phyloP scores from a whole-genome alignment of 2,329 filamentous ascomycete genomes.

The Trichoderma gracile region DNA sequence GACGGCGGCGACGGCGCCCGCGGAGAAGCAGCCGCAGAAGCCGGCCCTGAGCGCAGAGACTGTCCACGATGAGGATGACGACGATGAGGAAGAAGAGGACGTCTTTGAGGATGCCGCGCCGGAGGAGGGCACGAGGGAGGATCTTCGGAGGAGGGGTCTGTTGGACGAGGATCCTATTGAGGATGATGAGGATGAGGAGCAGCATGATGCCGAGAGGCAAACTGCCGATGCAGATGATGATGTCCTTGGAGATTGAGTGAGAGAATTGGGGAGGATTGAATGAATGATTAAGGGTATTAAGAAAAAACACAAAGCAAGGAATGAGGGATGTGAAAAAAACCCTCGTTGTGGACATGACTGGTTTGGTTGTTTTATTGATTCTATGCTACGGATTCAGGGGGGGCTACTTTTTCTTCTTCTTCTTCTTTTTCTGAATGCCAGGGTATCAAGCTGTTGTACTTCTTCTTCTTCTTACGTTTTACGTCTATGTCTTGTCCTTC shows the following conservation, averaged over 20 bases:
- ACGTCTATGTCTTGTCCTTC: not conserved
- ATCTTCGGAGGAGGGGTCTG: slow-evolving; percentile 56
- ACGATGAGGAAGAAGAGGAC: slow-evolving; percentile 45
- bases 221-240: slow-evolving; percentile 47
- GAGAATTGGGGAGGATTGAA: too few species aligned
- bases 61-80: slow-evolving; percentile 44
- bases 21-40: slow-evolving; percentile 37
- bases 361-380: not conserved
- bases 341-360: slow-evolving; percentile 5
- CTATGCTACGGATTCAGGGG: not conserved
- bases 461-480: slow-evolving; percentile 1
- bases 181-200: slow-evolving; percentile 37
- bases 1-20: slow-evolving; percentile 21
- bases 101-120: slow-evolving; percentile 52
- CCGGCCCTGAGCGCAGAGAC: slow-evolving; percentile 47
- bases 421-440: not conserved
- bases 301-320: slow-evolving; percentile 23
- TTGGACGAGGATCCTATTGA: slow-evolving; percentile 47
- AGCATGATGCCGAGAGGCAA: slow-evolving; percentile 33
- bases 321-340: not conserved
- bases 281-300: slow-evolving; percentile 28
- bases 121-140: slow-evolving; percentile 61
- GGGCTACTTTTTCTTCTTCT: not conserved
- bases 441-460: slow-evolving; percentile 11
- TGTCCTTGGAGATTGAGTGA: slow-evolving; percentile 48